phyloP scores from a whole-genome alignment of 1,284 basidiomycete genomes.

The Ustilago vetiveriae region DNA sequence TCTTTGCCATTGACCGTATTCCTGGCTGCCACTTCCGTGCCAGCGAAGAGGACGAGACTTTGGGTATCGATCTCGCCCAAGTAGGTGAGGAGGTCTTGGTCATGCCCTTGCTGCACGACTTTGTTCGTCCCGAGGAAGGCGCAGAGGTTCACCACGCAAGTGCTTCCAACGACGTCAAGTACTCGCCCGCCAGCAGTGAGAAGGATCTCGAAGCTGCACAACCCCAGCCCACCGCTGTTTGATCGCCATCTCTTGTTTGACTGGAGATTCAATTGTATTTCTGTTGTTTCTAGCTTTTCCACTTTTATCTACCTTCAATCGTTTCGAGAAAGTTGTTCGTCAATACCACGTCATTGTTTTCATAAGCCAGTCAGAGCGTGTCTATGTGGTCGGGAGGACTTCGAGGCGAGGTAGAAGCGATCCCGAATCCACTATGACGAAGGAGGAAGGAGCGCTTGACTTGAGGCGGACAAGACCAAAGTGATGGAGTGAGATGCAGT shows the following conservation, averaged over 20 bases:
- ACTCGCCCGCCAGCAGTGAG: conserved; percentile 32
- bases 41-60: conserved; percentile 83
- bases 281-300: too few relatives aligned
- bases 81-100: conserved; percentile 76
- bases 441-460: too few relatives aligned
- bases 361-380: background rate
- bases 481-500: too few relatives aligned
- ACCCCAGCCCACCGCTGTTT: conserved; percentile 3
- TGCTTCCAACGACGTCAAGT: conserved; percentile 14
- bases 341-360: background rate
- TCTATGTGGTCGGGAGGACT: too few relatives aligned
- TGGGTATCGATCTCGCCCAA: conserved; percentile 92
- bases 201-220: conserved; percentile 34
- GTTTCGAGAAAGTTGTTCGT: too few relatives aligned
- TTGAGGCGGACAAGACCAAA: too few relatives aligned
- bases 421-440: too few relatives aligned
- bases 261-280: too few relatives aligned
- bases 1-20: conserved; percentile 92
- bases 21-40: conserved; percentile 83
- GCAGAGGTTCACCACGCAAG: conserved; percentile 26
- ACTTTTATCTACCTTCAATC: too few relatives aligned
- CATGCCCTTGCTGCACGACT: conserved; percentile 28
- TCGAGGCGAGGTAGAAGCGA: too few relatives aligned
- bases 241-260: too few relatives aligned
- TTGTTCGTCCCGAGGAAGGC: conserved; percentile 24